These are phyloP conservation scores for Exophiala aquamarina DNA, from an alignment of 2,329 filamentous ascomycete genomes.

Conservation along the genomic window DNA sequence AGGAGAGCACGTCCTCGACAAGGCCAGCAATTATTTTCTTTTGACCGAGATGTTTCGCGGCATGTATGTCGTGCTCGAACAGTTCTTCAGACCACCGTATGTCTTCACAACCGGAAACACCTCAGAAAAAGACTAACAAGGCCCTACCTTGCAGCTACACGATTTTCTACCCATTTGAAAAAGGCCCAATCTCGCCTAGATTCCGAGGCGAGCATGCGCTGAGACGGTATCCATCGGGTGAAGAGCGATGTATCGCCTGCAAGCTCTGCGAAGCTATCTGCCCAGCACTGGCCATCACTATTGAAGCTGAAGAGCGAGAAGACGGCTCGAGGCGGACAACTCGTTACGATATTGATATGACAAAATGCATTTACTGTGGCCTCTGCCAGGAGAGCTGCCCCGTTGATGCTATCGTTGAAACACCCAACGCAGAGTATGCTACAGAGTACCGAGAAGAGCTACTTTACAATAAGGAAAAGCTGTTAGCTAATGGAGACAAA, in stretches of 20 bases:
- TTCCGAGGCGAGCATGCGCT: conserved; percentile 98
- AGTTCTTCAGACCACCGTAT: conserved; percentile 97
- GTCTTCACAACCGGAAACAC: conserved; percentile 33
- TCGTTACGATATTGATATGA: conserved; percentile 99
- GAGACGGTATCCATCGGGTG: conserved; percentile 91
- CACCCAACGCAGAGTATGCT: conserved; percentile 72
- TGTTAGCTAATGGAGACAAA: conserved; percentile 85
- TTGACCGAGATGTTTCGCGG: conserved; percentile 93
- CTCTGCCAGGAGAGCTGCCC: conserved; percentile 99
- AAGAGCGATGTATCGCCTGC: conserved; percentile 99
- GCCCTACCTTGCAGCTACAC: conserved; percentile 70
- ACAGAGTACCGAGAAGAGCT: conserved; percentile 86
- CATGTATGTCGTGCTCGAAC: conserved; percentile 97
- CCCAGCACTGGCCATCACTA: conserved; percentile 97
- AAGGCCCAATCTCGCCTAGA: conserved; percentile 94
- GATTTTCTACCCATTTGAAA: conserved; percentile 98
- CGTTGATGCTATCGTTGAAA: conserved; percentile 88
- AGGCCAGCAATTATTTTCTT: conserved; percentile 89
- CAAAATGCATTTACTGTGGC: conserved; percentile 99
- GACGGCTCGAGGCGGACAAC: conserved; percentile 94
- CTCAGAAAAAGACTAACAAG: background rate
- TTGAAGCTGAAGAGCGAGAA: conserved; percentile 96
- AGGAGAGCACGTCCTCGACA: conserved; percentile 76
- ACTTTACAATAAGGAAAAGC: conserved; percentile 96
- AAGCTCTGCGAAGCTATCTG: conserved; percentile 99